phyloP scores from a whole-genome alignment of 768 basidiomycete genomes.

The Termitomyces titanicus region DNA sequence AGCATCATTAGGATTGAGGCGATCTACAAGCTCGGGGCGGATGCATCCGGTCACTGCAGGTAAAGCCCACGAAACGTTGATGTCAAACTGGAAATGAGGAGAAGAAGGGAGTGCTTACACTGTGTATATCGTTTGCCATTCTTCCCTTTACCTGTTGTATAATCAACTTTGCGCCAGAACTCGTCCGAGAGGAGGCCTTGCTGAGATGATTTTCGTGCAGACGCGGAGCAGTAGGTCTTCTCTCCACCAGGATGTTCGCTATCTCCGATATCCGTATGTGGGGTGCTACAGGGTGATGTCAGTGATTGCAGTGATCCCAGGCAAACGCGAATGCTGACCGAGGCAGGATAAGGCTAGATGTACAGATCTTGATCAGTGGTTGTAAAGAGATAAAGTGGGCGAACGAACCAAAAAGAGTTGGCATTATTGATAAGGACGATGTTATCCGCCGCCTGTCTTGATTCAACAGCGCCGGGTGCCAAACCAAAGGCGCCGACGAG shows the following conservation, averaged over 20 bases:
- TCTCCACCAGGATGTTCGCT: constrained; percentile 49
- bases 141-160: constrained; percentile 36
- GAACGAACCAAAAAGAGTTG: constrained; percentile 40
- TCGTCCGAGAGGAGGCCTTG: constrained; percentile 44
- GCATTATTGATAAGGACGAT: constrained; percentile 46
- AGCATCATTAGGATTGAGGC: constrained; percentile 42
- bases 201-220: constrained; percentile 31
- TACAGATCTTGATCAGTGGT: too few relatives aligned
- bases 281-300: constrained; percentile 23
- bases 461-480: constrained; percentile 8
- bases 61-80: background rate
- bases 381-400: background rate
- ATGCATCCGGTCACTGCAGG: constrained; percentile 54
- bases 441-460: constrained; percentile 37
- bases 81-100: background rate
- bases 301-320: background rate
- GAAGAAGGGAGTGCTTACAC: constrained; percentile 25
- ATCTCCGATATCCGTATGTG: constrained; percentile 52
- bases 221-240: constrained; percentile 49
- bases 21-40: constrained; percentile 34
- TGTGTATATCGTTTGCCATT: constrained; percentile 42
- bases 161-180: constrained; percentile 50
- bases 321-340: constrained; percentile 19
- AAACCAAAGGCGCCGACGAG: background rate
- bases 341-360: constrained; percentile 44